Percentiles rank a stretch among this genome's conserved stretches.
Conservation (phyloP, 108 stramenopile genomes). For the Hondaea fermentalgiana region DNA sequence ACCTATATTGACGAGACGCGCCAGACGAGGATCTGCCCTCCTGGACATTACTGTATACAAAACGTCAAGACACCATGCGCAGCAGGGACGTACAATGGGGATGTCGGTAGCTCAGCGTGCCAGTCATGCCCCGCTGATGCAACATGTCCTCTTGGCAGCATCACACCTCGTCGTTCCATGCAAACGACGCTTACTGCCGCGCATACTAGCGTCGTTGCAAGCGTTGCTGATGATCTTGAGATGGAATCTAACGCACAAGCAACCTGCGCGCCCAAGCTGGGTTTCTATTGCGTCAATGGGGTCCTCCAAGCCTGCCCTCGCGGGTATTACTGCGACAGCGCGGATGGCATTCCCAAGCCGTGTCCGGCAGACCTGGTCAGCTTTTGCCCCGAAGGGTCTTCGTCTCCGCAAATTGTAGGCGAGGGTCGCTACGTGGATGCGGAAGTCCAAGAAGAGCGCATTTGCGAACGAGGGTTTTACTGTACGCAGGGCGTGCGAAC, state of each 20-base stretch:
- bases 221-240: not conserved
- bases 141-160: not conserved
- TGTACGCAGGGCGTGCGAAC: not conserved
- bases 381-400: not conserved
- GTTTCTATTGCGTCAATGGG: not conserved
- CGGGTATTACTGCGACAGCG: not conserved
- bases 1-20: not conserved
- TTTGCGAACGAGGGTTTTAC: not conserved
- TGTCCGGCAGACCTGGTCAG: not conserved
- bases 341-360: not conserved
- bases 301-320: not conserved
- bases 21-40: not conserved
- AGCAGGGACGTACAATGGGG: not conserved
- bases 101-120: not conserved
- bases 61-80: not conserved
- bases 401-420: not conserved
- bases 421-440: not conserved
- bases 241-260: not conserved
- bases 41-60: not conserved
- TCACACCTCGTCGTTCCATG: not conserved
- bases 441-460: not conserved
- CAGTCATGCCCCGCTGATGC: not conserved
- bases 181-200: not conserved
- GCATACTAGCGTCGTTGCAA: not conserved
- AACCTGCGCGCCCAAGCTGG: not conserved